Base-by-base conservation (phyloP, 257 asterid species). In the Scutellaria baicalensis region DNA sequence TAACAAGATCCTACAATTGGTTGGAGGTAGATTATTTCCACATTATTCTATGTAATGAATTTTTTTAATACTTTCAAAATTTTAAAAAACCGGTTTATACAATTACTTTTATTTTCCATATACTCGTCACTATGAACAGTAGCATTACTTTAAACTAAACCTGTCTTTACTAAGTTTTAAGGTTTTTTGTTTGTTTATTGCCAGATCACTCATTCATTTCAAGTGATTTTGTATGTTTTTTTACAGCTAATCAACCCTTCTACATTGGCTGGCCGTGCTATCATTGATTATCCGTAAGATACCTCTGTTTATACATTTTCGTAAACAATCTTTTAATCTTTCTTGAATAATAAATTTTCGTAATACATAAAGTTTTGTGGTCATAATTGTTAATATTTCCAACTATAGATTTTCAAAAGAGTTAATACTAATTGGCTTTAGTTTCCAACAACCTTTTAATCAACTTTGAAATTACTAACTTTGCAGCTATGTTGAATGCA, bases 1-100 rank as follows among this genome's bases (percentile, higher is more conserved):
- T 94, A 81, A 88, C 99, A 73, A 84, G 99, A 81, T 94, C 99
- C 76, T 94, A 94, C 83, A 82, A 93, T 66, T 94, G 98, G 99
- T 81, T 94, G 82, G 99, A 94, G 98, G 99, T 94, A 85, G 55
- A 62, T 54, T 57, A n/a, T n/a, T n/a, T n/a, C n/a, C n/a, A n/a
- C n/a, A n/a, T n/a, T n/a, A 58, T 72, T 59, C 55, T 47, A 8
- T 43, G 56, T 73, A 31, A 70, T 73, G 36, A 47, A 64, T 48
- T 71, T 27, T 27, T 27, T 5, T 62, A 51, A 9, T 35, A 67
- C 57, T 45, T 31, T 42, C 23, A 43, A 64, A 12, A 33, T 51
- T 48, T 33, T 20, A 64, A n/a, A 14, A 36, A 52, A 23, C 2
- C 27, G 49, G 23, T 69, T 63, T 16, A 59, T 33, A 50, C 6